Conservation (phyloP, 495 filamentous ascomycete genomes). For the Aspergillus bridgeri region DNA sequence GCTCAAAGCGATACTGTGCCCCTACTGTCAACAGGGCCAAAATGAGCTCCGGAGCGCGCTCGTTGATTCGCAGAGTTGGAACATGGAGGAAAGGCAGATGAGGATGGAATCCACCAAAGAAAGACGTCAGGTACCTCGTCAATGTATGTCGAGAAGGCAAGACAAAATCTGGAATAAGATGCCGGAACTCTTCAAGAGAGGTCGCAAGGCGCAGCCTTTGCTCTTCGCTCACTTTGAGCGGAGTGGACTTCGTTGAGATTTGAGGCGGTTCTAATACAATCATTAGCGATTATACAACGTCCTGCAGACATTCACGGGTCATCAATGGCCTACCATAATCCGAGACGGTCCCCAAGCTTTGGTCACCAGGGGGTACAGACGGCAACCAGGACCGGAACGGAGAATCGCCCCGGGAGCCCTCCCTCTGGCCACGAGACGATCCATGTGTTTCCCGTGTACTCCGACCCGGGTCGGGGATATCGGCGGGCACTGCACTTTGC, state of each 20-base stretch:
- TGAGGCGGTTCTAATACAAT: slow-evolving; percentile 29
- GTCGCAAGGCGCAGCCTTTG: slow-evolving; percentile 34
- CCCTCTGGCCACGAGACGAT: slow-evolving; percentile 18
- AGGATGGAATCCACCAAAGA: slow-evolving; percentile 37
- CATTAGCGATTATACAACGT: slow-evolving; percentile 1
- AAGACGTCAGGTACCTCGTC: slow-evolving; percentile 37
- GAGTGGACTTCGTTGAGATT: slow-evolving; percentile 19
- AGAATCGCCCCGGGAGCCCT: slow-evolving; percentile 35
- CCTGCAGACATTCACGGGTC: background rate
- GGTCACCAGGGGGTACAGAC: slow-evolving; percentile 36
- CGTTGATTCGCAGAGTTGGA: slow-evolving; percentile 34
- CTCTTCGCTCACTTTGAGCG: slow-evolving; percentile 36
- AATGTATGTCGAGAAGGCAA: slow-evolving; percentile 38
- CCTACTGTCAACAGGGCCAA: slow-evolving; percentile 36
- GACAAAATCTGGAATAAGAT: slow-evolving; percentile 37
- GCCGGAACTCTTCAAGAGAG: slow-evolving; percentile 35
- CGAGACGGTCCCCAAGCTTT: slow-evolving; percentile 33
- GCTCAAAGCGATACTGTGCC: slow-evolving; percentile 38
- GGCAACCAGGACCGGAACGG: slow-evolving; percentile 42
- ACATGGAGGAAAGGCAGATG: slow-evolving; percentile 38
- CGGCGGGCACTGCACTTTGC: slow-evolving; percentile 24
- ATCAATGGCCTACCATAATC: slow-evolving; percentile 29
- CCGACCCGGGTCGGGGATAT: slow-evolving; percentile 18
- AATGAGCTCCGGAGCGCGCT: slow-evolving; percentile 30
- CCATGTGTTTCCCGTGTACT: slow-evolving; percentile 21